These are phyloP conservation scores for Asclepias syriaca DNA, from an alignment of 257 asterid species.

Conservation along the genomic window DNA sequence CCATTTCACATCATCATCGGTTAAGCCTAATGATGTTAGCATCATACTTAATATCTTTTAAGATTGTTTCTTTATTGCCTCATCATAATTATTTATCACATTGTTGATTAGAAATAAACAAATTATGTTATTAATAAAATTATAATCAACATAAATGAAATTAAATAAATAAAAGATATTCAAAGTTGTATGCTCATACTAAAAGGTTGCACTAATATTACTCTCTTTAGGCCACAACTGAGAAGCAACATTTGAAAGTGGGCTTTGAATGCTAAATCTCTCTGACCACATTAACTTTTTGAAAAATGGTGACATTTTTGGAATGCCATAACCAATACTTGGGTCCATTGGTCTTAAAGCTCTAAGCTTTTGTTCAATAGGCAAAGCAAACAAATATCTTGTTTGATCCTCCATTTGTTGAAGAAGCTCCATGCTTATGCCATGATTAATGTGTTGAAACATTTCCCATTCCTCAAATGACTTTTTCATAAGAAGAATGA, in stretches of 20 bases:
- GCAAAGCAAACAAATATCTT: not conserved
- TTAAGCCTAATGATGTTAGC: too few species aligned
- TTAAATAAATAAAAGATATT: not conserved
- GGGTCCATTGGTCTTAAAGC: not conserved
- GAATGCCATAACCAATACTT: slow-evolving; percentile 7
- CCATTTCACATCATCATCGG: too few species aligned
- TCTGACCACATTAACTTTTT: slow-evolving; percentile 14
- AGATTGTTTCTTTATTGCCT: too few species aligned
- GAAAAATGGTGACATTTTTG: slow-evolving; percentile 4
- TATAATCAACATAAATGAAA: too few species aligned
- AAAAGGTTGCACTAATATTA: not conserved
- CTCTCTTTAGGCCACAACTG: slow-evolving; percentile 10
- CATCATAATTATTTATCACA: too few species aligned
- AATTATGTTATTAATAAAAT: too few species aligned
- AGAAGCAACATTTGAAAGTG: slow-evolving; percentile 6
- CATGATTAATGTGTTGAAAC: slow-evolving; percentile 15
- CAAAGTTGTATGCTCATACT: not conserved
- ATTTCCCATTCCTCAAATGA: slow-evolving; percentile 14
- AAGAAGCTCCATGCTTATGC: not conserved
- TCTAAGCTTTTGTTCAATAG: slow-evolving; percentile 1
- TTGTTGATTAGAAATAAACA: too few species aligned
- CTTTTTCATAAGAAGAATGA: not conserved
- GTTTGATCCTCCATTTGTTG: not conserved
- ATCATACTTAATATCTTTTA: too few species aligned
- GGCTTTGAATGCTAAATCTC: slow-evolving; percentile 9